Conservation (phyloP, 176 grass and related monocot genomes). For the Zoysia pacifica region DNA sequence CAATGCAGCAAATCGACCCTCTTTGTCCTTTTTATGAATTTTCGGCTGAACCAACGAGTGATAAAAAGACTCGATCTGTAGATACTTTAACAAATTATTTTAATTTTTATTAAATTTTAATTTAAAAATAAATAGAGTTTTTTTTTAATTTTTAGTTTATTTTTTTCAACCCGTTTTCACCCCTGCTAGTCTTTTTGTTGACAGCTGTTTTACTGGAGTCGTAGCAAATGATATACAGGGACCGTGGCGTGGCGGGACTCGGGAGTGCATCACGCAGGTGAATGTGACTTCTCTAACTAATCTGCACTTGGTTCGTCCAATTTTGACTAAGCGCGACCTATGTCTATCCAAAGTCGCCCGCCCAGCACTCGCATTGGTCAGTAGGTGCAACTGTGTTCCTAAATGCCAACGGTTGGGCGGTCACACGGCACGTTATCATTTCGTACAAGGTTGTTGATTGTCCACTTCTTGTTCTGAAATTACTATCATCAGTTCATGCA, state of each 20-base stretch:
- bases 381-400: slow-evolving; percentile 13
- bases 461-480: no score
- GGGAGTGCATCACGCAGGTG: not conserved
- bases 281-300: not conserved
- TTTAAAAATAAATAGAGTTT: no score
- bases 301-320: not conserved
- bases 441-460: not conserved
- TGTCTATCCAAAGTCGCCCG: no score
- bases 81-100: no score
- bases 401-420: slow-evolving; percentile 4
- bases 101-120: no score
- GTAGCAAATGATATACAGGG: not conserved
- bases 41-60: no score
- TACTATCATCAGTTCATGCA: no score
- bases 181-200: no score
- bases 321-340: not conserved
- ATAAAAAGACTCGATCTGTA: no score
- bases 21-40: not conserved
- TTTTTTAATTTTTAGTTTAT: no score
- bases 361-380: not conserved
- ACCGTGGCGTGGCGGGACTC: not conserved
- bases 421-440: not conserved
- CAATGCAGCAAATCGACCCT: not conserved
- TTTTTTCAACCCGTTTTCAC: no score
- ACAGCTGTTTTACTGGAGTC: not conserved